A percentile compares a stretch with the other conserved stretches of the same genome.
These are phyloP conservation scores for Babesia sp. DNA, from an alignment of 169 alveolate species.

Conservation along the genomic window DNA sequence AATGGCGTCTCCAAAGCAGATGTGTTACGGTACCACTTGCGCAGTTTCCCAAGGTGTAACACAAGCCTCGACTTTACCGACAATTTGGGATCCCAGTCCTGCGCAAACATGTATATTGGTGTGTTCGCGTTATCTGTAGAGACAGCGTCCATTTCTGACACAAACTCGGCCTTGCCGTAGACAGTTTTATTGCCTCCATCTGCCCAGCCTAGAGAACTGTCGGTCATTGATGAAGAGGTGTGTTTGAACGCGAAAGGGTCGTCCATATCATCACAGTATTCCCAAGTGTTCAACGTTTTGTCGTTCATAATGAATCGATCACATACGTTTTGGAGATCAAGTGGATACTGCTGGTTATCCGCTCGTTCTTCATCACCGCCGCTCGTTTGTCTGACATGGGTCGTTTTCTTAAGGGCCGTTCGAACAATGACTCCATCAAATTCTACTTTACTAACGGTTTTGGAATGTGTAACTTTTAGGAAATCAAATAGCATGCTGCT, in stretches of 20 bases:
- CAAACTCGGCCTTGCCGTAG: conserved; percentile 13
- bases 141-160: conserved; percentile 16
- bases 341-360: not conserved
- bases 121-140: not conserved
- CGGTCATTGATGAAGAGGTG: not conserved
- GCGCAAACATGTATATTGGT: not conserved
- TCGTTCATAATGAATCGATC: conserved; percentile 35
- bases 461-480: not conserved
- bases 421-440: conserved; percentile 6
- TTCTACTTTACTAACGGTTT: not conserved
- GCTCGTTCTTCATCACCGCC: not conserved
- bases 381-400: not conserved
- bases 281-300: conserved; percentile 26
- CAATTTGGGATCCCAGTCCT: not conserved
- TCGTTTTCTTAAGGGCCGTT: not conserved
- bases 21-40: conserved; percentile 31
- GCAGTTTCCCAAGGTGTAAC: not conserved
- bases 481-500: not conserved
- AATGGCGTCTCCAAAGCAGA: not conserved
- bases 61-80: not conserved
- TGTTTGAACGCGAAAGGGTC: conserved; percentile 35
- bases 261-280: conserved; percentile 45
- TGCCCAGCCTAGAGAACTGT: not conserved
- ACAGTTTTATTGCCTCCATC: not conserved
- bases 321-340: not conserved